These are phyloP conservation scores for Hyphopichia burtonii DNA, from an alignment of 1,139 yeast genomes.

Conservation along the genomic window DNA sequence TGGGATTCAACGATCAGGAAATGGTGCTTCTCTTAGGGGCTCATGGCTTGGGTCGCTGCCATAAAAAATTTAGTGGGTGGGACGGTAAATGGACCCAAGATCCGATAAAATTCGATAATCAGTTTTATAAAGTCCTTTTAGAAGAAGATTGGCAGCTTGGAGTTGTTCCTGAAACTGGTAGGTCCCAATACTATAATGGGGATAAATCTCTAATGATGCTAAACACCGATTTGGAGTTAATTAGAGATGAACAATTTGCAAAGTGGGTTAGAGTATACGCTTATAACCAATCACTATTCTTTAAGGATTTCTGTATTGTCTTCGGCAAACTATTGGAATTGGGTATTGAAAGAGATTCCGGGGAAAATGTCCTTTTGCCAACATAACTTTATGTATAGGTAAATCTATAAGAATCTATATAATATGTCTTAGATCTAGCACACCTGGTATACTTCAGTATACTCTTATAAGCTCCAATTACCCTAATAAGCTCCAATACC, in stretches of 20 bases:
- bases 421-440: too few species aligned
- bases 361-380: constrained; percentile 14
- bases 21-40: constrained; percentile 65
- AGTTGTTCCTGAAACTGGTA: constrained; percentile 40
- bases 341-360: constrained; percentile 35
- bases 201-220: constrained; percentile 59
- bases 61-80: constrained; percentile 48
- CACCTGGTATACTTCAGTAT: too few species aligned
- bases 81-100: constrained; percentile 42
- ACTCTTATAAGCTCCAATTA: too few species aligned
- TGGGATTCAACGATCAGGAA: constrained; percentile 66
- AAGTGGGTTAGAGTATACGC: constrained; percentile 57
- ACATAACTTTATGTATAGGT: too few species aligned
- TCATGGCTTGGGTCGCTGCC: constrained; percentile 66
- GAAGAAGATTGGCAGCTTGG: constrained; percentile 31
- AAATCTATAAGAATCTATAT: too few species aligned
- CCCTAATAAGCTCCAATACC: too few species aligned
- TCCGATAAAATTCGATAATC: constrained; percentile 37
- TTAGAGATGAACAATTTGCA: constrained; percentile 47
- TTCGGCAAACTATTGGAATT: constrained; percentile 59
- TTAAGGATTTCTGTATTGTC: constrained; percentile 51
- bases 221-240: constrained; percentile 60
- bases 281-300: constrained; percentile 49
- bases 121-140: constrained; percentile 30
- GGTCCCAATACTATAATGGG: constrained; percentile 33